Conservation (phyloP, 129 eudicot genomes). For the Helichrysum umbraculigerum region DNA sequence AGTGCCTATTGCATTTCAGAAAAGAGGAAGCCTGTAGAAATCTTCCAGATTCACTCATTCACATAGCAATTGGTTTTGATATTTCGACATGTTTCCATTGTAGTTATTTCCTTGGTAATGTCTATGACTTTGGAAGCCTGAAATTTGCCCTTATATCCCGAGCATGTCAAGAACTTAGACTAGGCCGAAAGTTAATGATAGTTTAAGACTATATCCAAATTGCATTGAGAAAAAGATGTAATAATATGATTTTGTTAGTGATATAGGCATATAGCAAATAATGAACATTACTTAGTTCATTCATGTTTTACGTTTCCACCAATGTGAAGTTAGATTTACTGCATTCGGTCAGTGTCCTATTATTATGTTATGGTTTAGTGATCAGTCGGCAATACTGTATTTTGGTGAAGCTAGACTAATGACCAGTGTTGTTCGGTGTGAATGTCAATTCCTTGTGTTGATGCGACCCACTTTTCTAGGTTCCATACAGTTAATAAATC, state of each 20-base stretch:
- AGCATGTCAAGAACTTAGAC: neutral
- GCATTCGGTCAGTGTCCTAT: neutral
- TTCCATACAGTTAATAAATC: too few species aligned
- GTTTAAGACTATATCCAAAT: neutral
- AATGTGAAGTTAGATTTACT: neutral
- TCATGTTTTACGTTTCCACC: neutral
- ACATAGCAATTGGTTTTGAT: neutral
- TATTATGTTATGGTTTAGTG: too few species aligned
- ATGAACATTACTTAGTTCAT: neutral
- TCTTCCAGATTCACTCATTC: neutral
- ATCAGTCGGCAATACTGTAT: too few species aligned
- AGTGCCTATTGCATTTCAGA: neutral
- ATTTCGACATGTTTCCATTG: neutral
- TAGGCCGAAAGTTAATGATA: neutral
- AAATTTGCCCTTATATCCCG: neutral
- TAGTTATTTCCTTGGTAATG: neutral
- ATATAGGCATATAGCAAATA: neutral
- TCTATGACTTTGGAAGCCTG: constrained; percentile 10
- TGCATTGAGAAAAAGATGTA: neutral
- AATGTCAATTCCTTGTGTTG: too few species aligned
- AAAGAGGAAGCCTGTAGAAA: neutral
- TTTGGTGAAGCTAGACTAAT: neutral
- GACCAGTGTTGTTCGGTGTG: neutral
- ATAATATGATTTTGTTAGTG: too few species aligned
- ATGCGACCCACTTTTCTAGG: too few species aligned